Evolutionary conservation across 306 rosid genomes (phyloP), one percentile per base, ranked within the genome.

Genomic region (Vigna radiata): DNA sequence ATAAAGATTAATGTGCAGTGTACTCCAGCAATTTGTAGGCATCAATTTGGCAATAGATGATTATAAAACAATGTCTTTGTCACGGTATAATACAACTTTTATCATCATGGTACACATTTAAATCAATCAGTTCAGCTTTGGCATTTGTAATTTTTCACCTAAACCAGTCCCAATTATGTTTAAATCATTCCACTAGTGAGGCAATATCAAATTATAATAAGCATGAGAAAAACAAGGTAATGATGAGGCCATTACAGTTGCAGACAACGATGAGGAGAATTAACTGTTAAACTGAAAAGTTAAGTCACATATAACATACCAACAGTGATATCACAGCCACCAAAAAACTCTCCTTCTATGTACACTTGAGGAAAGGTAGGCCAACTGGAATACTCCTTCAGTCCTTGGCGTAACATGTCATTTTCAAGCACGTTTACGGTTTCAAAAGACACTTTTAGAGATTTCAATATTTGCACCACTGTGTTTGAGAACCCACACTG

Each of bases 291-390:
- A 56, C 47, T 11, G 63, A 25, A 39, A 70, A n/a, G 3, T 29
- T 15, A 15, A 46, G 37, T 23, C 50, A 68, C 23, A 31, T 55
- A 31, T 33, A 4, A 78, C 97, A 80, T 86, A 95, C 99, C 99
- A 46, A 95, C 87, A 73, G 99, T 91, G 85, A 95, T 92, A 86
- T 95, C 99, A 81, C 97, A 92, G 59, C 99, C 99, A 75, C 99
- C 99, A 68, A 95, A 90, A 78, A 95, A 95, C 87, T 95, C 97
- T 83, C 99, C 99, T 3, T 92, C 99, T 46, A 95, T 84, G 79
- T 92, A 95, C 50, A 95, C 94, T 70, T 92, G 99, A 80, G 99
- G 99, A 83, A 95, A 95, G 62, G 99, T 95, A 56, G 99, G 99
- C 97, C 97, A 95, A 75, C 50, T 88, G 50, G 94, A 84, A 79